A percentile compares a stretch with the other conserved stretches of the same genome.
These are phyloP conservation scores for Xylariomycetidae sp. DNA, from an alignment of 2,329 filamentous ascomycete species.

Conservation along the genomic window DNA sequence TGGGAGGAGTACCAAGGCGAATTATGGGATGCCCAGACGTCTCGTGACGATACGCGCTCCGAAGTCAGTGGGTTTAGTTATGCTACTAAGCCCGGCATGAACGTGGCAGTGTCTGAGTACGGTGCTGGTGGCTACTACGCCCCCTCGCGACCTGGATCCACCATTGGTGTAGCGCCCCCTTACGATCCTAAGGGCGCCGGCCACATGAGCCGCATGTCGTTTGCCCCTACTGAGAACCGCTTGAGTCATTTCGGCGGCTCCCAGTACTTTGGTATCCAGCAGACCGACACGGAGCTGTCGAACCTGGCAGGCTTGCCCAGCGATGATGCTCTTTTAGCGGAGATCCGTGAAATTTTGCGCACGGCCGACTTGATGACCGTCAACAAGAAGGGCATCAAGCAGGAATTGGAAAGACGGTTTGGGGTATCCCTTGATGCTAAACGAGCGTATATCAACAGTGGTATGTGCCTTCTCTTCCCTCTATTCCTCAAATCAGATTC, in stretches of 20 bases:
- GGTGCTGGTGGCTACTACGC: slow-evolving; percentile 39
- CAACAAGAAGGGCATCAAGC: slow-evolving; percentile 97
- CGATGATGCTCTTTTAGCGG: slow-evolving; percentile 84
- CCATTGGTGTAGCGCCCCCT: slow-evolving; percentile 39
- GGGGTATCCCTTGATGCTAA: slow-evolving; percentile 80
- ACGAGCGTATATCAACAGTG: slow-evolving; percentile 89
- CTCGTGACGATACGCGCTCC: slow-evolving; percentile 75
- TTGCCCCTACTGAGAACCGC: slow-evolving; percentile 68
- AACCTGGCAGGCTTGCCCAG: slow-evolving; percentile 73
- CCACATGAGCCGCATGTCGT: slow-evolving; percentile 69
- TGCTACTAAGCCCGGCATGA: slow-evolving; percentile 71
- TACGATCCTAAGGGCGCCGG: slow-evolving; percentile 33
- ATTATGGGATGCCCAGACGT: slow-evolving; percentile 89
- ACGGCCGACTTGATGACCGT: slow-evolving; percentile 95
- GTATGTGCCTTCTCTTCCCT: slow-evolving; percentile 47
- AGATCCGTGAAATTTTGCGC: slow-evolving; percentile 89
- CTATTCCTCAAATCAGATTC: slow-evolving; percentile 3
- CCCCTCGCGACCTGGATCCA: slow-evolving; percentile 53
- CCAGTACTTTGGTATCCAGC: slow-evolving; percentile 54
- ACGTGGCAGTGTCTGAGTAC: slow-evolving; percentile 61
- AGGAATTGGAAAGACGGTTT: slow-evolving; percentile 86
- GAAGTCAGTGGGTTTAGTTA: slow-evolving; percentile 94
- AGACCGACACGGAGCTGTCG: slow-evolving; percentile 65
- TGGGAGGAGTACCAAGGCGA: slow-evolving; percentile 99
- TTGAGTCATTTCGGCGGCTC: slow-evolving; percentile 58